Evolutionary conservation across 306 rosid species (phyloP).

Genomic region (Medicago ruthenica): DNA sequence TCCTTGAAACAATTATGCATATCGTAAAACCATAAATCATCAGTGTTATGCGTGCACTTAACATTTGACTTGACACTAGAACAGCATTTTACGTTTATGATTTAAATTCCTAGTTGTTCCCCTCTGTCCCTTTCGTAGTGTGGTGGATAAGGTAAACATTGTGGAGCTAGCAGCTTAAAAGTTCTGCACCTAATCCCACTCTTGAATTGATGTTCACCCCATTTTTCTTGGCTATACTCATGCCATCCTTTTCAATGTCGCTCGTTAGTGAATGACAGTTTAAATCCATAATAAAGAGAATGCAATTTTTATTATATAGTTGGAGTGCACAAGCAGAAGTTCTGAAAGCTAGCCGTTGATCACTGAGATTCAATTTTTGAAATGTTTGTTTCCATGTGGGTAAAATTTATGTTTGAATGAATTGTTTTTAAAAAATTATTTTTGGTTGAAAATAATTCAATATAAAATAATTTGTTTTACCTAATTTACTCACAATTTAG

Average conservation of each 20-base stretch:
- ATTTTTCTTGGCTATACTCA: slow-evolving; percentile 23
- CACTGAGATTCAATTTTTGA: not conserved
- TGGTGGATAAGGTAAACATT: slow-evolving; percentile 44
- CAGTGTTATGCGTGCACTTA: not conserved
- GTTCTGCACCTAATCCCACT: slow-evolving; percentile 52
- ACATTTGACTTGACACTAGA: not conserved
- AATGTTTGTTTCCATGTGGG: not conserved
- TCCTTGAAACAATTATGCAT: too few species aligned
- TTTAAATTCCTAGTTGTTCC: slow-evolving; percentile 41
- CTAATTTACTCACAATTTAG: too few species aligned
- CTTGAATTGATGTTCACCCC: slow-evolving; percentile 44
- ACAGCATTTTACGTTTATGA: not conserved
- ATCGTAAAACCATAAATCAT: too few species aligned
- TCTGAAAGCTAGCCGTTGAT: not conserved
- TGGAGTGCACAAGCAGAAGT: not conserved
- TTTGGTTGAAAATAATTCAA: too few species aligned
- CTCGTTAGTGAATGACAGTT: slow-evolving; percentile 25
- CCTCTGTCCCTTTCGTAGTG: slow-evolving; percentile 40
- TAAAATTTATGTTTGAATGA: too few species aligned
- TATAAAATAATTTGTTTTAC: too few species aligned
- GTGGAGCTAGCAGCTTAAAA: slow-evolving; percentile 25
- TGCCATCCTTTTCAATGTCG: slow-evolving; percentile 44
- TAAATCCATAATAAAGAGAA: slow-evolving; percentile 28
- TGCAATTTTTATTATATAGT: not conserved
- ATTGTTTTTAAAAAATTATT: too few species aligned